phyloP scores from a whole-genome alignment of 2,329 filamentous ascomycete species.

The Septoria petroselini region DNA sequence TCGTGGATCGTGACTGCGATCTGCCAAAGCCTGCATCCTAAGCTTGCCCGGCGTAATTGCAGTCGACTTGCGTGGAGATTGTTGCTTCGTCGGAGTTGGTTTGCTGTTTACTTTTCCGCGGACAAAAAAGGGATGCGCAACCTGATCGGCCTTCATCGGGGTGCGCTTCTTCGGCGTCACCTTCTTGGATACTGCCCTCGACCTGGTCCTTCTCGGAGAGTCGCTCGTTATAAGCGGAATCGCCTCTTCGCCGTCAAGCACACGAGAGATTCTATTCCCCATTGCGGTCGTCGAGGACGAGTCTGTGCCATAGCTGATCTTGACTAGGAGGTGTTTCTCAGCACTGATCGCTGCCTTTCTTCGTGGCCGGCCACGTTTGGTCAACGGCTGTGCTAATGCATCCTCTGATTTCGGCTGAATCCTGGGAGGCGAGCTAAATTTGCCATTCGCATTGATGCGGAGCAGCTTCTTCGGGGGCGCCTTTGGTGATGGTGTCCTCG shows the following conservation, averaged over 20 bases:
- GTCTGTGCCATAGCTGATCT: conserved; percentile 54
- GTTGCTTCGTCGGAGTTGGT: conserved; percentile 29
- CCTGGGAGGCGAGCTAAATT: conserved; percentile 44
- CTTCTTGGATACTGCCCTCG: conserved; percentile 11
- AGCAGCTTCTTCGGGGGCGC: conserved; percentile 39
- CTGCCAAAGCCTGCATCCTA: conserved; percentile 30
- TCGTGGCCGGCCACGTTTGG: conserved; percentile 32
- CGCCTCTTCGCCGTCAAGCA: conserved; percentile 49
- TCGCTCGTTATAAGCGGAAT: conserved; percentile 2
- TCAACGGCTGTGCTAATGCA: conserved; percentile 23
- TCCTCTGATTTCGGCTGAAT: conserved; percentile 31
- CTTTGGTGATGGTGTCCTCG: conserved; percentile 12
- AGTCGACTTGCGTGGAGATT: conserved; percentile 37
- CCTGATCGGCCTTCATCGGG: conserved; percentile 32
- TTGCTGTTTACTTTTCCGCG: conserved; percentile 48
- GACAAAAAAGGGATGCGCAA: conserved; percentile 67
- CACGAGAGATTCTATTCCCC: conserved; percentile 61
- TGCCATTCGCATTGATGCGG: conserved; percentile 46
- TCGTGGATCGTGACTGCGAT: conserved; percentile 21
- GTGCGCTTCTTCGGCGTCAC: conserved; percentile 26
- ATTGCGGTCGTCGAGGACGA: conserved; percentile 47
- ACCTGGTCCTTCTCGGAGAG: conserved; percentile 9
- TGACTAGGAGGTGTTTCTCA: conserved; percentile 28
- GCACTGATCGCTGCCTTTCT: conserved; percentile 26
- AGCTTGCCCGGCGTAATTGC: conserved; percentile 50